Evolutionary conservation across 2,329 filamentous ascomycete genomes (phyloP), one percentile per base, ranked within the genome.

Genomic region (Colletotrichum godetiae): DNA sequence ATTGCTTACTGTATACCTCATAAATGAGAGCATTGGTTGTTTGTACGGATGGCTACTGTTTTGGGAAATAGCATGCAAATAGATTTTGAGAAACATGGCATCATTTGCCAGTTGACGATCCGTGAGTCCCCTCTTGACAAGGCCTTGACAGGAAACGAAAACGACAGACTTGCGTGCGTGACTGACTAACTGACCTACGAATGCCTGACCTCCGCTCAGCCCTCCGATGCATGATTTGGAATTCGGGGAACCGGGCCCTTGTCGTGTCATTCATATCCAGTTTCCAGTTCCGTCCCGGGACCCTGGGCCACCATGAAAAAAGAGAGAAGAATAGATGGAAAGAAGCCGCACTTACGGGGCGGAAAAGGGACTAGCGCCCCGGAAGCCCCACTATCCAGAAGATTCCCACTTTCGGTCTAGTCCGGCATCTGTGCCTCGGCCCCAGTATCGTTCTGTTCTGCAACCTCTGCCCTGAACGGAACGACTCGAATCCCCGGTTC

Each of bases 381-480:
- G 13, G 29, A 12, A 29, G 37, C 2, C 31, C 8, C n/a, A 11
- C 5, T n/a, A 31, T 27, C n/a, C 29, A 64, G 65, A 68, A 64
- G 69, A 42, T 59, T 68, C 15, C 69, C 66, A 63, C 53, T 68
- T 42, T 58, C 46, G 66, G 66, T 66, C 66, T 60, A 69, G 69
- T 60, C 66, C 53, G 42, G 24, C 10, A 15, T 19, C 49, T 24
- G 66, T 52, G 60, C 66, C 70, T 73, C 70, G 66, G 70, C 60
- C 52, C 33, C 33, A 29, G 63, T 22, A 33, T 1, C n/a, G 12
- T 67, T 42, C 13, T 55, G 27, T 31, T 31, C 22, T 35, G 4
- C 10, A 11, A 11, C 42, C 4, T 49, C 7, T 22, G 19, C 19
- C 10, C 24, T n/a, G 46, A 7, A 31, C 56, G 65, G 58, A 19